Conservation (phyloP, 2,329 filamentous ascomycete genomes). For the Pseudogymnoascus sp. region DNA sequence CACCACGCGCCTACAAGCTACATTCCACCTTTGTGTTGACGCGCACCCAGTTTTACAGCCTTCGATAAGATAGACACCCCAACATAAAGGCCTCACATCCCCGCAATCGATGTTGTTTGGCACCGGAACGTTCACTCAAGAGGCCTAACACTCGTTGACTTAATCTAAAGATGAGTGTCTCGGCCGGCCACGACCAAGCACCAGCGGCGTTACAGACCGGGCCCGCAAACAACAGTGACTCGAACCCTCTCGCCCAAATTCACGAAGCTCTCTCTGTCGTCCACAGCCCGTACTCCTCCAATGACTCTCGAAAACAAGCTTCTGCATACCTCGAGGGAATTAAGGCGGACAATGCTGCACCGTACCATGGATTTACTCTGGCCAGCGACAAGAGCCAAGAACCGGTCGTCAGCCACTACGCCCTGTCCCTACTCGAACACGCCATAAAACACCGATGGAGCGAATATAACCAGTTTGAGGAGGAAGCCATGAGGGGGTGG, state of each 20-base stretch:
- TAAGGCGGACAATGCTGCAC: conserved; percentile 71
- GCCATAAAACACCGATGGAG: conserved; percentile 80
- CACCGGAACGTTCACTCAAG: not conserved
- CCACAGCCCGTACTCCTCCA: conserved; percentile 72
- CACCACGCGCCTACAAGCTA: not conserved
- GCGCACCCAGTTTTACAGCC: not conserved
- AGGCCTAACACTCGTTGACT: conserved; percentile 8
- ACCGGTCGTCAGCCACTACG: conserved; percentile 84
- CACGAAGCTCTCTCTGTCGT: conserved; percentile 80
- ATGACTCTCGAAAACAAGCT: conserved; percentile 73
- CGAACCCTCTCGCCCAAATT: conserved; percentile 55
- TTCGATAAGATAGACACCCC: conserved; percentile 8
- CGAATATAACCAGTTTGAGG: conserved; percentile 61
- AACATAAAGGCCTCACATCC: conserved; percentile 7
- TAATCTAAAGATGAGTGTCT: conserved; percentile 2
- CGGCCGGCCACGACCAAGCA: conserved; percentile 8
- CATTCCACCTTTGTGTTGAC: not conserved
- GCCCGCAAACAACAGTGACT: conserved; percentile 32
- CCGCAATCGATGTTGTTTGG: conserved; percentile 7
- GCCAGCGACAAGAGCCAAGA: conserved; percentile 68
- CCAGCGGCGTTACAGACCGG: conserved; percentile 14
- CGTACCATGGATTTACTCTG: conserved; percentile 75
- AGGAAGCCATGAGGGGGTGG: conserved; percentile 61
- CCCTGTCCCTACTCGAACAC: conserved; percentile 83
- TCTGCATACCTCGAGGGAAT: conserved; percentile 78